Percentiles rank a stretch among this genome's conserved stretches.
Evolutionary conservation across 257 asterid species (phyloP).

Genomic region (Solanum neorickii): DNA sequence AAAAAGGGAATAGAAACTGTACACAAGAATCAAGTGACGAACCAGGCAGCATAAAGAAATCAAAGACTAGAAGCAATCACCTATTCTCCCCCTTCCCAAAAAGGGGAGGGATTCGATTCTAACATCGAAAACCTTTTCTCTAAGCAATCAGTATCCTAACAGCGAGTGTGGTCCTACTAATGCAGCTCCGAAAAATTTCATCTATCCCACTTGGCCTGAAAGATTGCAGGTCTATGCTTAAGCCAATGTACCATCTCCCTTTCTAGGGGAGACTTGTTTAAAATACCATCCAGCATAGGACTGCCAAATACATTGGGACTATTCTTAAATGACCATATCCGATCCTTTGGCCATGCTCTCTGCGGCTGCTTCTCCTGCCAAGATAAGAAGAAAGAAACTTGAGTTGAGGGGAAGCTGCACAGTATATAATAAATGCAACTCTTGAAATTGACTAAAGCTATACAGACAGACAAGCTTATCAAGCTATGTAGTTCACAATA

Average conservation of each 20-base stretch:
- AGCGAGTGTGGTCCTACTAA: conserved; percentile 11
- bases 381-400: background rate
- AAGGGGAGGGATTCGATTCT: background rate
- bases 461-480: background rate
- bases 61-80: background rate
- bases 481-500: background rate
- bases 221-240: conserved; percentile 62
- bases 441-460: background rate
- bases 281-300: conserved; percentile 75
- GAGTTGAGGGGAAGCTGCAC: background rate
- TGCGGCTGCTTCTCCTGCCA: conserved; percentile 84
- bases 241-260: conserved; percentile 86
- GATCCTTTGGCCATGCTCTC: conserved; percentile 88
- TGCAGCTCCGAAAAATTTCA: conserved; percentile 43
- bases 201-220: conserved; percentile 87
- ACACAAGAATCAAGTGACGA: conserved; percentile 50
- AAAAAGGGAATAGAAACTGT: conserved; percentile 31
- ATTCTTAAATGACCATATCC: conserved; percentile 81
- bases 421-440: background rate
- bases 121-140: background rate
- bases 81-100: background rate
- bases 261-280: conserved; percentile 45
- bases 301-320: conserved; percentile 56
- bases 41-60: conserved; percentile 9
- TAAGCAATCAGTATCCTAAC: conserved; percentile 1